Percentiles rank a stretch among this genome's conserved stretches.
Conservation (phyloP, 306 rosid species). For the Ziziphus jujuba region DNA sequence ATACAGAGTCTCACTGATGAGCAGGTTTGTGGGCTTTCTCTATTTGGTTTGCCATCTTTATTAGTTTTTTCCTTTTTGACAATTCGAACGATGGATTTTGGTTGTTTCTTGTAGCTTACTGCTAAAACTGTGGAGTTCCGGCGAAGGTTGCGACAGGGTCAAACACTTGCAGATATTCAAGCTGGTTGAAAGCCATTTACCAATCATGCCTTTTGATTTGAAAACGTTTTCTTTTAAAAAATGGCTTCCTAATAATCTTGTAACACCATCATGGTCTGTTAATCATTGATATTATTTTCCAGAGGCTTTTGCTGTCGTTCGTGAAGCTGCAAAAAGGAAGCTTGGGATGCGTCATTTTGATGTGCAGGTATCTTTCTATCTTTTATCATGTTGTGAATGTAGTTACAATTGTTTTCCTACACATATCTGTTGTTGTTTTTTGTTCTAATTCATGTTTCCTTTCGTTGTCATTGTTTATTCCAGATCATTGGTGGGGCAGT, state of each 20-base stretch:
- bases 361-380: constrained; percentile 65
- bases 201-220: constrained; percentile 5
- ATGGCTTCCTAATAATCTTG: neutral
- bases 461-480: constrained; percentile 24
- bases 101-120: constrained; percentile 40
- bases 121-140: constrained; percentile 79
- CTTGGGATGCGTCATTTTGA: constrained; percentile 99
- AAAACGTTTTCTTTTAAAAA: neutral
- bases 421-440: neutral
- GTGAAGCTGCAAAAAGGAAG: constrained; percentile 91
- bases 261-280: neutral
- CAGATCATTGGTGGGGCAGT: constrained; percentile 98
- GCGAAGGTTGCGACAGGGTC: constrained; percentile 58
- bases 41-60: neutral
- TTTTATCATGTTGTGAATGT: neutral
- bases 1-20: constrained; percentile 64
- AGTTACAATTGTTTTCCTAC: neutral
- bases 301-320: constrained; percentile 98
- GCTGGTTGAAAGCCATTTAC: constrained; percentile 46
- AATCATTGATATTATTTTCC: constrained; percentile 24
- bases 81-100: constrained; percentile 1
- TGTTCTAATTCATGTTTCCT: neutral
- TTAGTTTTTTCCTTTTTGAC: neutral
- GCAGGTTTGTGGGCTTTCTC: constrained; percentile 39
- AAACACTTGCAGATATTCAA: constrained; percentile 83